These are phyloP conservation scores for Daldinia childiae DNA, from an alignment of 495 filamentous ascomycete genomes.

Conservation along the genomic window DNA sequence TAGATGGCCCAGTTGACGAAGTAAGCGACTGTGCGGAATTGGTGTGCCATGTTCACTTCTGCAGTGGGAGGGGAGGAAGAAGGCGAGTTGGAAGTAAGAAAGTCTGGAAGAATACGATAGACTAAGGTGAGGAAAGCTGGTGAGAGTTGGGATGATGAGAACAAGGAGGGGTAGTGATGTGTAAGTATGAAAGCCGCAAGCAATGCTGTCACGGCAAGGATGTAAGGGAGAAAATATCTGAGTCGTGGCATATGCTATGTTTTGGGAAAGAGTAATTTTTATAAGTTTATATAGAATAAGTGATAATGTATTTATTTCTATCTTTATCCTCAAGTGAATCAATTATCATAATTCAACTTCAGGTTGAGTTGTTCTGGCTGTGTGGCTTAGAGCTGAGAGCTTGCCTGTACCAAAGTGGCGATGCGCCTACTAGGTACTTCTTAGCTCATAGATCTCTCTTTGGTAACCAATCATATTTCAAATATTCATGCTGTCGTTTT, in stretches of 20 bases:
- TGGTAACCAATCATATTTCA: slow-evolving; percentile 18
- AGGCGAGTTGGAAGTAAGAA: background rate
- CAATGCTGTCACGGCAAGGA: slow-evolving; percentile 23
- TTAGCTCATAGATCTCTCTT: slow-evolving; percentile 4
- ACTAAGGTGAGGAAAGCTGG: background rate
- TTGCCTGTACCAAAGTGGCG: slow-evolving; percentile 17
- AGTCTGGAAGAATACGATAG: slow-evolving; percentile 12
- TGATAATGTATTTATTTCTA: slow-evolving; percentile 1
- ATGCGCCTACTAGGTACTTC: slow-evolving; percentile 8
- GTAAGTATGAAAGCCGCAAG: slow-evolving; percentile 18
- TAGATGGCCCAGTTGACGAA: slow-evolving; percentile 97
- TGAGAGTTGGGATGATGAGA: slow-evolving; percentile 9
- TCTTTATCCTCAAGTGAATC: slow-evolving; percentile 1
- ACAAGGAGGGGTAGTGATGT: slow-evolving; percentile 19
- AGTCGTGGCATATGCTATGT: slow-evolving; percentile 19
- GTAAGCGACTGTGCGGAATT: slow-evolving; percentile 80
- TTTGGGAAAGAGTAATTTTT: background rate
- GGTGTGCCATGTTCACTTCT: slow-evolving; percentile 53
- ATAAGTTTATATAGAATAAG: slow-evolving; percentile 23
- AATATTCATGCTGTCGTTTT: background rate
- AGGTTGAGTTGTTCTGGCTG: slow-evolving; percentile 17
- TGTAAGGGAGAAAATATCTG: slow-evolving; percentile 17
- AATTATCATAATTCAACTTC: background rate
- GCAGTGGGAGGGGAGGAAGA: background rate
- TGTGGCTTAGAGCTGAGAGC: slow-evolving; percentile 23